Conservation (phyloP, 2,329 filamentous ascomycete species). For the Claviceps sp. region DNA sequence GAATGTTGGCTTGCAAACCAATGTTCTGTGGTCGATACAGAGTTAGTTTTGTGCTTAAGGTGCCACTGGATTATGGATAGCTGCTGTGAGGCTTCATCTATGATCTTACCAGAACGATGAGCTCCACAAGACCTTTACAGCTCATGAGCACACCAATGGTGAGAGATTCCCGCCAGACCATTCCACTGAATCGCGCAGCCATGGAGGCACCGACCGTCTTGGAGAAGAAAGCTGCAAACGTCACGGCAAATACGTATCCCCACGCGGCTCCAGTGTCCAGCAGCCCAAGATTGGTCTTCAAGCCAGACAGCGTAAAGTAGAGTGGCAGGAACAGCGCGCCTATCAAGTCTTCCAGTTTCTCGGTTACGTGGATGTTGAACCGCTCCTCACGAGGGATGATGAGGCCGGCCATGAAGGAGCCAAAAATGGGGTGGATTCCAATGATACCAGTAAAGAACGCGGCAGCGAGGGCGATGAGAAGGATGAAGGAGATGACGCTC, state of each 20-base stretch:
- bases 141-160: slow-evolving; percentile 88
- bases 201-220: slow-evolving; percentile 76
- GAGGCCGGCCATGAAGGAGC: slow-evolving; percentile 76
- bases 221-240: slow-evolving; percentile 65
- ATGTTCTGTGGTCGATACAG: slow-evolving; percentile 38
- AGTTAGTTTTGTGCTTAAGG: not conserved
- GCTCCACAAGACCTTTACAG: slow-evolving; percentile 87
- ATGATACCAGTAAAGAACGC: slow-evolving; percentile 84
- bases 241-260: slow-evolving; percentile 80
- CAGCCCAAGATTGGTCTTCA: slow-evolving; percentile 78
- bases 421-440: slow-evolving; percentile 89
- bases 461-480: slow-evolving; percentile 65
- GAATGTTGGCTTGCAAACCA: slow-evolving; percentile 68
- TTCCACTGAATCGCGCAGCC: slow-evolving; percentile 59
- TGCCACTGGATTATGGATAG: not conserved
- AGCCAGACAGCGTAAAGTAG: slow-evolving; percentile 84
- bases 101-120: slow-evolving; percentile 71
- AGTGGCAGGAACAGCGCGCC: slow-evolving; percentile 73
- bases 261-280: slow-evolving; percentile 71
- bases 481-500: slow-evolving; percentile 66
- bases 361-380: slow-evolving; percentile 80
- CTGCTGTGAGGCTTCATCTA: not conserved
- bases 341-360: slow-evolving; percentile 89
- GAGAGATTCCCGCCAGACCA: slow-evolving; percentile 83
- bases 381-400: slow-evolving; percentile 85